Evolutionary conservation across 371 early-diverging fungal genomes (phyloP), one percentile per base, ranked within the genome.

Genomic region (Gilbertella persicaria): DNA sequence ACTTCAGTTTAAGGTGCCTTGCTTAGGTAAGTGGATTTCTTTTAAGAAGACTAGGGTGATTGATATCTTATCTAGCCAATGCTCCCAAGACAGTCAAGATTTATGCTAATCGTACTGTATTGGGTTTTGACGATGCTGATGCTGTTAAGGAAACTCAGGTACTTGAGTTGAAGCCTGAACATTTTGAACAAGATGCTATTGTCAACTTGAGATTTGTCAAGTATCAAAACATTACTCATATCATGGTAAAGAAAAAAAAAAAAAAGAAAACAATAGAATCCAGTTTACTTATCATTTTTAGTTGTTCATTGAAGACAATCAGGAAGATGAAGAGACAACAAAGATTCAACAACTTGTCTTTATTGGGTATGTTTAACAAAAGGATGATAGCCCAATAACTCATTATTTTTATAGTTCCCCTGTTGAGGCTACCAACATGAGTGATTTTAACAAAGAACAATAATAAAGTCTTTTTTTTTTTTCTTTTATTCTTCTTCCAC

Each of bases 51-150:
- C n/a, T n/a, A 36, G 7, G 19, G n/a, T 53, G 24, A 21, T 12
- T 23, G 21, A 20, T 38, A 20, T 64, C n/a, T n/a, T n/a, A n/a
- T n/a, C n/a, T n/a, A 83, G 92, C 82, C 26, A 78, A 85, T 21
- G 97, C 93, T 20, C 97, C 97, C 41, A 89, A 86, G 71, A 90
- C 88, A 2, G 71, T 97, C 71, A 89, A 87, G 67, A 64, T 95
- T 6, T 97, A 81, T 61, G 85, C 85, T 35, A 97, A 97, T 74
- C 81, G 83, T 48, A 64, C 78, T 37, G 82, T 86, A 12, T 57
- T 97, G 33, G 88, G 90, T 12, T 97, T 97, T 61, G 96, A 95
- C 53, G 94, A 94, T 47, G 86, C 82, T 2, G 94, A 93, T 48
- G 67, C 79, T 9, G 71, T 88, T 13, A 63, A 80, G 44, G 86